phyloP scores from a whole-genome alignment of 805 yeast species.

The Hanseniaspora taiwanica region DNA sequence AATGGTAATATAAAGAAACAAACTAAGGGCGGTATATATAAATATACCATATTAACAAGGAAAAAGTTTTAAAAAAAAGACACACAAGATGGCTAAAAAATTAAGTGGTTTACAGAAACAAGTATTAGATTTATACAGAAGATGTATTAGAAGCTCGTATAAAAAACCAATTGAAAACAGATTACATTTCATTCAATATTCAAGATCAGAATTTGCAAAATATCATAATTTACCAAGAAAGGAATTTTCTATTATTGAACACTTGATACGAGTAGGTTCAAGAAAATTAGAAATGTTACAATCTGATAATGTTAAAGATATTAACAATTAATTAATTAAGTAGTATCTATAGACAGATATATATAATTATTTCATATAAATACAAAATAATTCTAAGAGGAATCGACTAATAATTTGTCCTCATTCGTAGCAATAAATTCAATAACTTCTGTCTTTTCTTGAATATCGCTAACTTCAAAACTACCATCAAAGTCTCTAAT shows the following conservation, averaged over 20 bases:
- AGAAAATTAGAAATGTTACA: slow-evolving; percentile 61
- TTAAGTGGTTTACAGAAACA: slow-evolving; percentile 40
- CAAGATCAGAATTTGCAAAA: slow-evolving; percentile 51
- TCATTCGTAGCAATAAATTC: slow-evolving; percentile 46
- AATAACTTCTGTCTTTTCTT: slow-evolving; percentile 60
- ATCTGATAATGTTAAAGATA: slow-evolving; percentile 58
- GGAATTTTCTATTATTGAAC: slow-evolving; percentile 78
- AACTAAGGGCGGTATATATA: neutral
- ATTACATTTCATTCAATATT: slow-evolving; percentile 30
- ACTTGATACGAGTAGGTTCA: slow-evolving; percentile 63
- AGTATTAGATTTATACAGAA: slow-evolving; percentile 36
- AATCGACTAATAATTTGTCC: slow-evolving; percentile 1
- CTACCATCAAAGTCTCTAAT: slow-evolving; percentile 69
- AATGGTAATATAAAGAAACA: neutral
- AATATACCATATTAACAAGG: neutral
- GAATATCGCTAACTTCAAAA: slow-evolving; percentile 76
- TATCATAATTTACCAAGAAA: slow-evolving; percentile 48
- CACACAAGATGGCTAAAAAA: slow-evolving; percentile 19
- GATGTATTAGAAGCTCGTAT: slow-evolving; percentile 31
- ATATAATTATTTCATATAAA: neutral
- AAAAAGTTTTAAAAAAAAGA: neutral
- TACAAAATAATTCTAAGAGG: neutral
- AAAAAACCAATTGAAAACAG: slow-evolving; percentile 36
- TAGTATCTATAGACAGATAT: neutral
- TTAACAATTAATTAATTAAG: slow-evolving; percentile 14